These are phyloP conservation scores for Leccinum variicolor DNA, from an alignment of 768 basidiomycete species.

Conservation along the genomic window DNA sequence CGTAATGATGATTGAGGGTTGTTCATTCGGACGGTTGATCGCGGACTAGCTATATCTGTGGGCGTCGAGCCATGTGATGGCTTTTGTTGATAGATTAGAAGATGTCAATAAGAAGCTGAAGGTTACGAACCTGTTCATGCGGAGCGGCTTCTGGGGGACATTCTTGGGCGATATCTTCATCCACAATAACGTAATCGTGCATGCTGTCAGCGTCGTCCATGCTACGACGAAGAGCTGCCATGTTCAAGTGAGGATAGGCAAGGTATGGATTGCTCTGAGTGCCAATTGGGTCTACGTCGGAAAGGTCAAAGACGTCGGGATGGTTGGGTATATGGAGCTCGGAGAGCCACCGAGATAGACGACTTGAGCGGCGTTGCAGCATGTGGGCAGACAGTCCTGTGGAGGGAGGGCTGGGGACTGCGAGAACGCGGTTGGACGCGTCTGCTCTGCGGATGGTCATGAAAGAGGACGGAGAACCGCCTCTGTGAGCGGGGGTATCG, in stretches of 20 bases:
- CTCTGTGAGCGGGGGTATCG: conserved; percentile 10
- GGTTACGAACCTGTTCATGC: conserved; percentile 26
- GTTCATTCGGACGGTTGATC: conserved; percentile 33
- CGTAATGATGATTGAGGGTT: conserved; percentile 38
- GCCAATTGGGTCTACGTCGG: conserved; percentile 24
- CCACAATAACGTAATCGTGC: conserved; percentile 42
- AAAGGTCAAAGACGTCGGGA: conserved; percentile 18
- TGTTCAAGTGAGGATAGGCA: conserved; percentile 37
- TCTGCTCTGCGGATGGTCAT: conserved; percentile 26
- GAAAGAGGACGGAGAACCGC: conserved; percentile 29
- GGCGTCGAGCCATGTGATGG: conserved; percentile 19
- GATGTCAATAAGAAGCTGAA: conserved; percentile 18
- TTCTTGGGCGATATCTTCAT: conserved; percentile 29
- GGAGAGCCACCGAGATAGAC: conserved; percentile 42
- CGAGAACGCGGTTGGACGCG: conserved; percentile 20
- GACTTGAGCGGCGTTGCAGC: conserved; percentile 37
- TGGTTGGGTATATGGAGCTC: conserved; percentile 34
- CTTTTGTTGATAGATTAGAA: conserved; percentile 20
- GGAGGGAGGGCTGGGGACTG: conserved; percentile 10
- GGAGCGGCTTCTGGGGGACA: conserved; percentile 16
- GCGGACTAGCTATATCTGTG: conserved; percentile 26
- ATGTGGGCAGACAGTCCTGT: conserved; percentile 1
- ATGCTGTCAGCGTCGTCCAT: conserved; percentile 33
- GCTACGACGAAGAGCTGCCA: conserved; percentile 26
- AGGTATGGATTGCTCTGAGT: conserved; percentile 39